Conservation (phyloP, 805 yeast genomes). For the Tetrapisispora namnaoensis region DNA sequence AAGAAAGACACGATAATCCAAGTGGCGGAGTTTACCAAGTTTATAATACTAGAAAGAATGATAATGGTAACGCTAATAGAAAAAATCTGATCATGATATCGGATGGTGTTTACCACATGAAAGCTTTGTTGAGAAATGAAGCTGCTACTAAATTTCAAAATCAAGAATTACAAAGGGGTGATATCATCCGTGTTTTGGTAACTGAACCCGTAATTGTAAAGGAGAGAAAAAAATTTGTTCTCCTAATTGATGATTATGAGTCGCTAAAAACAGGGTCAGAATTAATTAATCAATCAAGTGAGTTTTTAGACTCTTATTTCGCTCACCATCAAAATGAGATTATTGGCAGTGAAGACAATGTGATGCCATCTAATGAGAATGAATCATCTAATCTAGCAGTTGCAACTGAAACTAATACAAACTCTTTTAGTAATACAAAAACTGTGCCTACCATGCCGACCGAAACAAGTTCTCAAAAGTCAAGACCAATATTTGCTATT, state of each 20-base stretch:
- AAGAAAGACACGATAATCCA: conserved; percentile 25
- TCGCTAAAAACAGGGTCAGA: conserved; percentile 33
- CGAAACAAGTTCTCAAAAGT: conserved; percentile 18
- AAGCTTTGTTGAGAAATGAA: conserved; percentile 45
- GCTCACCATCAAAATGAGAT: conserved; percentile 46
- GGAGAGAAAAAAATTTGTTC: conserved; percentile 38
- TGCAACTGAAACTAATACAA: conserved; percentile 5
- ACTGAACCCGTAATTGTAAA: conserved; percentile 29
- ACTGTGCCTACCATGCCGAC: background rate
- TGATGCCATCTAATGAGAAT: conserved; percentile 6
- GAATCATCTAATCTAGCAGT: conserved; percentile 5
- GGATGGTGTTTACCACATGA: conserved; percentile 43
- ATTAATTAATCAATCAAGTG: conserved; percentile 32
- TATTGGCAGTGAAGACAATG: conserved; percentile 6
- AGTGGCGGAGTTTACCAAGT: conserved; percentile 26
- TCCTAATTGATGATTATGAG: conserved; percentile 39
- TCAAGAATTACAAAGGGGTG: conserved; percentile 38
- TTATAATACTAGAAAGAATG: conserved; percentile 26
- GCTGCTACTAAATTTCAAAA: conserved; percentile 36
- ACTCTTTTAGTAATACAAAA: conserved; percentile 7
- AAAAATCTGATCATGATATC: conserved; percentile 34
- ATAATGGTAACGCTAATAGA: conserved; percentile 18
- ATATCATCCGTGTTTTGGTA: conserved; percentile 22
- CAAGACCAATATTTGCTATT: conserved; percentile 52
- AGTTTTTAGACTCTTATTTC: conserved; percentile 47